These are phyloP conservation scores for Conringia planisiliqua DNA, from an alignment of 345 rosid species.

Conservation along the genomic window DNA sequence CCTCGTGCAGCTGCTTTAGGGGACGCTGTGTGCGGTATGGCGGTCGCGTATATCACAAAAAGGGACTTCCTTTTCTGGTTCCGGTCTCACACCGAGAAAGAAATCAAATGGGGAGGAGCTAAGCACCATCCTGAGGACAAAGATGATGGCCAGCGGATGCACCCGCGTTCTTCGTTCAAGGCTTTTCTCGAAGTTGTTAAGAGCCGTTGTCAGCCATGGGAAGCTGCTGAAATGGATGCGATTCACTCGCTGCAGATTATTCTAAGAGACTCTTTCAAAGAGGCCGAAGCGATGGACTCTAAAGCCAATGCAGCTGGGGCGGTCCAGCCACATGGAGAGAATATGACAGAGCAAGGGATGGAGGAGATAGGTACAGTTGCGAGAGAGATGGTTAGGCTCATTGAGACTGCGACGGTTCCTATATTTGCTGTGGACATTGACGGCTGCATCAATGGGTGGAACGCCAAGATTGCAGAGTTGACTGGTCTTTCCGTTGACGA, in stretches of 20 bases:
- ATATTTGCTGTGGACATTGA: slow-evolving; percentile 84
- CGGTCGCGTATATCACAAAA: slow-evolving; percentile 84
- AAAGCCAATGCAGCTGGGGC: slow-evolving; percentile 42
- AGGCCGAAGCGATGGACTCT: slow-evolving; percentile 64
- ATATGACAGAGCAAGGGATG: slow-evolving; percentile 62
- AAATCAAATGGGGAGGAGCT: slow-evolving; percentile 98
- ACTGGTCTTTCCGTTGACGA: slow-evolving; percentile 86
- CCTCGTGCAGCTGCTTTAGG: slow-evolving; percentile 79
- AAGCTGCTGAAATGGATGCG: slow-evolving; percentile 95
- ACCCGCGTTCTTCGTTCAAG: slow-evolving; percentile 92
- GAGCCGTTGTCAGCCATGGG: slow-evolving; percentile 91
- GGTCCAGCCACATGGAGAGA: slow-evolving; percentile 49
- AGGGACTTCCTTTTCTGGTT: slow-evolving; percentile 91
- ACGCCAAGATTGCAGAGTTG: slow-evolving; percentile 85
- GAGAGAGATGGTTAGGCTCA: slow-evolving; percentile 95
- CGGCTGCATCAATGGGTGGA: slow-evolving; percentile 88
- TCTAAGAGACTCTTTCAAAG: slow-evolving; percentile 78
- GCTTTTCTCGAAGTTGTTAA: slow-evolving; percentile 96
- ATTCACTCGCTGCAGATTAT: slow-evolving; percentile 95
- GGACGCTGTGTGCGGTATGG: slow-evolving; percentile 96
- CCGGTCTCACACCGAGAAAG: slow-evolving; percentile 89
- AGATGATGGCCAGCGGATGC: slow-evolving; percentile 94
- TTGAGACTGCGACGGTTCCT: slow-evolving; percentile 94
- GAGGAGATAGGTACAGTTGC: slow-evolving; percentile 93
- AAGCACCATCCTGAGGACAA: slow-evolving; percentile 96